Percentiles rank a stretch among this genome's conserved stretches.
Conservation (phyloP, 2,329 filamentous ascomycete species). For the Aspergillus texensis region DNA sequence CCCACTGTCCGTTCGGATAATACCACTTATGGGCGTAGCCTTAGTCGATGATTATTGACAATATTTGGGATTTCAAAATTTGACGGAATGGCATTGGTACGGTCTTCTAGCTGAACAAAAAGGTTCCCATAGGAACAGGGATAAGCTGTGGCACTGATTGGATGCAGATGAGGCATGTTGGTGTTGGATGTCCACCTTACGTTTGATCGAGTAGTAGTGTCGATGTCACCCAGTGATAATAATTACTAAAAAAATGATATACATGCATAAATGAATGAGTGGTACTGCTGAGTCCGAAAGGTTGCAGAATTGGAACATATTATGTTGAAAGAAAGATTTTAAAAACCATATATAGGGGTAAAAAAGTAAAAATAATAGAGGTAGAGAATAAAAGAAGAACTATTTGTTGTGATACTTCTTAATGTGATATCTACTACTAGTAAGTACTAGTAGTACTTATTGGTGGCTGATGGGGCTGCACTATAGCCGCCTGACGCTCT, state of each 20-base stretch:
- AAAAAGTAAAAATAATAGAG: neutral
- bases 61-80: neutral
- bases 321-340: too few species aligned
- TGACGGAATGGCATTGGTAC: neutral
- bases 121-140: neutral
- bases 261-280: neutral
- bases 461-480: constrained; percentile 25
- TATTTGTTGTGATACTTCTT: neutral
- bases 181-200: neutral
- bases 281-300: neutral
- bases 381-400: neutral
- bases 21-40: neutral
- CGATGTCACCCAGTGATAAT: neutral
- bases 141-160: neutral
- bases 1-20: neutral
- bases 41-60: neutral
- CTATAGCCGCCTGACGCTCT: constrained; percentile 38
- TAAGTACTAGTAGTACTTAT: neutral
- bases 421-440: neutral
- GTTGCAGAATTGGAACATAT: too few species aligned
- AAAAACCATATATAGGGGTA: neutral
- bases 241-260: neutral
- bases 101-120: neutral
- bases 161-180: neutral
- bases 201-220: neutral